Conservation (phyloP, 192 early-diverging fungal species). For the Backusella macrospora region DNA sequence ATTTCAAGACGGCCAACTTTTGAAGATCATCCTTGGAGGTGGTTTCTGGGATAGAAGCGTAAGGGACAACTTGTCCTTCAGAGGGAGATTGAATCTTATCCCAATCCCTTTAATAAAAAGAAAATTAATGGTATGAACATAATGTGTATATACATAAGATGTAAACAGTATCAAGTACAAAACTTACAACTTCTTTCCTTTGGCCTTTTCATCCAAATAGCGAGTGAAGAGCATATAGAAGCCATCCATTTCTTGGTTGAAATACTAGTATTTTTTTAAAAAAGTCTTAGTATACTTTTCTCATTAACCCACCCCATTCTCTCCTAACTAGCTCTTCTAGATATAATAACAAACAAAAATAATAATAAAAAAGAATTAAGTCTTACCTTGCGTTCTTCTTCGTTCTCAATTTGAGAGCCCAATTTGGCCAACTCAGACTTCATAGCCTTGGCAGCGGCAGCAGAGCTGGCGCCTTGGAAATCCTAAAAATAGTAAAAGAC, state of each 20-base stretch:
- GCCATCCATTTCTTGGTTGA: conserved; percentile 83
- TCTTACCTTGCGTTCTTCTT: conserved; percentile 59
- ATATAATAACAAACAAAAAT: neutral
- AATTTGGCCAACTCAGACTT: conserved; percentile 72
- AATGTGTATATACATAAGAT: neutral
- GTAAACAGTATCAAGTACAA: neutral
- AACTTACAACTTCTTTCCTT: conserved; percentile 75
- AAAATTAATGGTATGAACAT: neutral
- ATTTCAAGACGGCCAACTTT: conserved; percentile 98
- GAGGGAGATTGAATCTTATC: conserved; percentile 90
- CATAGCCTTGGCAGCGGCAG: conserved; percentile 73
- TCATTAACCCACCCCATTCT: neutral
- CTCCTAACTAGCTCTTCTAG: too few species aligned
- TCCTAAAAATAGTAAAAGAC: conserved; percentile 34
- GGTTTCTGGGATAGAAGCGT: conserved; percentile 66
- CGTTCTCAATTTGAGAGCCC: conserved; percentile 57
- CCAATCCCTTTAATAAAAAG: conserved; percentile 77
- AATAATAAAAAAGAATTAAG: neutral
- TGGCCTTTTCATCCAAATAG: conserved; percentile 81
- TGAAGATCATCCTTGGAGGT: conserved; percentile 62
- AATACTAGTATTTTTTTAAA: conserved; percentile 49
- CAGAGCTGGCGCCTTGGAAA: conserved; percentile 61
- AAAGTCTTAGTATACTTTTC: neutral
- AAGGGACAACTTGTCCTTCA: conserved; percentile 83
- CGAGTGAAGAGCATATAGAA: conserved; percentile 84